phyloP scores from a whole-genome alignment of 2,329 filamentous ascomycete genomes.

The Aspergillus floridensis region DNA sequence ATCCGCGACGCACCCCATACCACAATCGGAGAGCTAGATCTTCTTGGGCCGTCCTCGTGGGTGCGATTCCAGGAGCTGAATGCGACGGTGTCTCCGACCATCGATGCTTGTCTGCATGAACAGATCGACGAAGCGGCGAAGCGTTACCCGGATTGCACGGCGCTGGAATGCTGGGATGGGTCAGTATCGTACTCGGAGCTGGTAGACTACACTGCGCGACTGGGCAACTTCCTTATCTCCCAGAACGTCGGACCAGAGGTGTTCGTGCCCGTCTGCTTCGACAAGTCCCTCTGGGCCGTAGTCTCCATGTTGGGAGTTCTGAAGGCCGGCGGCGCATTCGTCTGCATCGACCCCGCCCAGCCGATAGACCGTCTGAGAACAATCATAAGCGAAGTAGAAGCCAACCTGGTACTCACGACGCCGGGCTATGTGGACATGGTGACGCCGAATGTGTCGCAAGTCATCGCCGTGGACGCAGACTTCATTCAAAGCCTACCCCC shows the following conservation, averaged over 20 bases:
- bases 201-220: conserved; percentile 24
- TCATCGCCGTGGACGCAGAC: conserved; percentile 1
- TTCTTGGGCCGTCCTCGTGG: conserved; percentile 8
- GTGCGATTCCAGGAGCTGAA: conserved; percentile 13
- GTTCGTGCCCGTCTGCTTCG: neutral
- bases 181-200: neutral
- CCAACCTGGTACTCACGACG: conserved; percentile 6
- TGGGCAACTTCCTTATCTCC: conserved; percentile 25
- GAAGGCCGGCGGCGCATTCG: neutral
- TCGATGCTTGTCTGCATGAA: neutral
- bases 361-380: neutral
- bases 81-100: neutral
- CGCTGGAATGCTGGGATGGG: neutral
- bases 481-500: conserved; percentile 7
- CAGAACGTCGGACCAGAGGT: conserved; percentile 26
- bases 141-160: neutral
- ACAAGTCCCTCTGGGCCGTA: neutral
- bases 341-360: neutral
- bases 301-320: neutral
- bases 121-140: neutral
- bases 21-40: conserved; percentile 8
- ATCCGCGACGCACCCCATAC: conserved; percentile 1
- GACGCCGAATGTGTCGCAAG: neutral
- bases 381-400: conserved; percentile 11
- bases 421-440: conserved; percentile 3